phyloP scores from a whole-genome alignment of 768 basidiomycete genomes.

The Mycena chlorophos region DNA sequence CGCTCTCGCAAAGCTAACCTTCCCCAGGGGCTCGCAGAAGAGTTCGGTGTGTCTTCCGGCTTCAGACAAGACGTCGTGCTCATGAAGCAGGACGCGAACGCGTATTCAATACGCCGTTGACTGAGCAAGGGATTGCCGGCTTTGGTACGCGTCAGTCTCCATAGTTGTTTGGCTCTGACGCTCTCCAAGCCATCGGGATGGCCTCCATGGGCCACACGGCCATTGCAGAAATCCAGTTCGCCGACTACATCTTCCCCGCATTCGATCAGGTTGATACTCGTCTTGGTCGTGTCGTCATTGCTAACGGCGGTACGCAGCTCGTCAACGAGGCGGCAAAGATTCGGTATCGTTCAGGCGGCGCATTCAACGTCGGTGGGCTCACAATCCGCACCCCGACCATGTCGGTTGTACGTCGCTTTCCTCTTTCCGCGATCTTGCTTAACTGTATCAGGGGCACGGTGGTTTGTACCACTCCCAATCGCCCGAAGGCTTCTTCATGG shows the following conservation, averaged over 20 bases:
- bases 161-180: neutral
- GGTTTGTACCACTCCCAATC: conserved; percentile 94
- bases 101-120: conserved; percentile 93
- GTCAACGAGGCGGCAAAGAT: conserved; percentile 96
- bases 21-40: conserved; percentile 82
- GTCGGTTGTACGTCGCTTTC: conserved; percentile 64
- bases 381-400: conserved; percentile 87
- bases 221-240: conserved; percentile 91
- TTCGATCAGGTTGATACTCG: conserved; percentile 74
- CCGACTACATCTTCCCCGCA: conserved; percentile 90
- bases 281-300: neutral
- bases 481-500: conserved; percentile 93
- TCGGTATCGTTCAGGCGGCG: conserved; percentile 85
- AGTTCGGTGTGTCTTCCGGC: conserved; percentile 65
- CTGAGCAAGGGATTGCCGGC: conserved; percentile 92
- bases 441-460: conserved; percentile 61
- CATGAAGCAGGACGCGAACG: conserved; percentile 70
- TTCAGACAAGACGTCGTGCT: conserved; percentile 7
- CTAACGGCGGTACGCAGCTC: conserved; percentile 47
- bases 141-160: conserved; percentile 51
- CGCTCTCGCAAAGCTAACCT: neutral
- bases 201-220: conserved; percentile 93
- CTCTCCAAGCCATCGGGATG: conserved; percentile 59
- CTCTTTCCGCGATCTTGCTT: neutral
- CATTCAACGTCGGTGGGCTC: conserved; percentile 77